Evolutionary conservation across 2,329 filamentous ascomycete species (phyloP), one percentile per base, ranked within the genome.

Genomic region (Botrytis cinerea): DNA sequence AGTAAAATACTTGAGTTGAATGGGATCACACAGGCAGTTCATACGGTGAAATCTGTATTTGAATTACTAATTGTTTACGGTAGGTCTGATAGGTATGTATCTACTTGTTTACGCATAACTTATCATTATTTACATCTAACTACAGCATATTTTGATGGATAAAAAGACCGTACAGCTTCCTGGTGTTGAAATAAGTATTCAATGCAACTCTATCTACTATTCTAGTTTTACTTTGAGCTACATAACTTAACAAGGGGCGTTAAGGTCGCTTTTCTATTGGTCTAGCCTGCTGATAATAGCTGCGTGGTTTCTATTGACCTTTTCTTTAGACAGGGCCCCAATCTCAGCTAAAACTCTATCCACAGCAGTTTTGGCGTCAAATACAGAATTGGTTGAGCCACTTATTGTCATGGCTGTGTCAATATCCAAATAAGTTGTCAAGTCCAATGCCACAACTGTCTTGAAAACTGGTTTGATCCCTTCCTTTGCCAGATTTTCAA

Each of bases 401-500:
- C 6, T 59, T 35, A 22, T 32, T 16, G 28, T 59, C 28, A 35
- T 2, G 16, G 4, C 18, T 1, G 16, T 59, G n/a, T 35, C n/a
- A 18, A 59, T 5, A 4, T 35, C n/a, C 4, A 4, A 4, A 32
- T 59, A 35, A 1, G 1, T 3, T 59, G 16, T 20, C 20, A 9
- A 10, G 1, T 32, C 54, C 16, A 59, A 6, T 10, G 6, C 2
- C 3, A 35, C 2, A 4, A 59, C 28, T 35, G 7, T 22, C 2
- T 9, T 60, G 8, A 12, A 2, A 60, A 60, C 18, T 35, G 57
- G 32, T 0, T 3, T 9, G 22, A 35, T 35, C 10, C 7, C 2
- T 4, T 32, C 2, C 20, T 18, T 0, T 22, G 8, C 1, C 4
- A 35, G 0, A 5, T 1, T 5, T 4, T 4, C 0, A 2, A 35